Evolutionary conservation across 257 asterid species (phyloP), one percentile per base, ranked within the genome.

Genomic region (Parsonsia alboflavescens): DNA sequence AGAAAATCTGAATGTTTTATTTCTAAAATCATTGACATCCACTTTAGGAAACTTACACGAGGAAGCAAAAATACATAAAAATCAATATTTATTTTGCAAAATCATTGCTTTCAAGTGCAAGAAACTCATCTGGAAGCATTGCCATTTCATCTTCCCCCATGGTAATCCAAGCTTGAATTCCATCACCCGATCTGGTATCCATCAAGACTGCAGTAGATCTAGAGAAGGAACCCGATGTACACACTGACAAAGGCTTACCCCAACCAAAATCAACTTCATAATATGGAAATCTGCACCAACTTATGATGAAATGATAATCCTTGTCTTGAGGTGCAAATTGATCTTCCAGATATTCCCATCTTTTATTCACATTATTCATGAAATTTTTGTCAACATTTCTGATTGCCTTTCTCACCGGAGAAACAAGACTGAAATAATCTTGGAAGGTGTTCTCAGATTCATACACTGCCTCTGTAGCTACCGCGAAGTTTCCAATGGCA

Each of bases 231-330:
- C 28, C 9, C 16, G 75, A 28, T 7, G 77, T 56, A n/a, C 80
- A 54, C 10, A 64, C 59, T 59, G 56, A 67, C 41, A 68, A 10
- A 9, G 85, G 82, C 39, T 70, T 71, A 19, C 86, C 86, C 82
- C 82, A 77, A 5, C 82, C 82, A 54, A 48, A 83, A 17, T 83
- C 80, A 64, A 77, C 68, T 58, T 80, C 80, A 46, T 83, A 83
- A 10, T 70, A 42, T 0, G 74, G 80, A 74, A 74, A 77, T 7
- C 77, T 74, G 19, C 83, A 74, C 84, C 82, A 80, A 26, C 86
- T 80, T 2, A 68, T 79, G 12, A 83, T 80, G 10, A 54, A 30
- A 44, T 76, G 16, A 3, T 26, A 58, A 17, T 42, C 70, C 69
- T 64, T 2, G 5, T 78, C 82, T 2, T 59, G 56, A 3, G 8